These are phyloP conservation scores for Candida awuae DNA, from an alignment of 805 yeast genomes.

Conservation along the genomic window DNA sequence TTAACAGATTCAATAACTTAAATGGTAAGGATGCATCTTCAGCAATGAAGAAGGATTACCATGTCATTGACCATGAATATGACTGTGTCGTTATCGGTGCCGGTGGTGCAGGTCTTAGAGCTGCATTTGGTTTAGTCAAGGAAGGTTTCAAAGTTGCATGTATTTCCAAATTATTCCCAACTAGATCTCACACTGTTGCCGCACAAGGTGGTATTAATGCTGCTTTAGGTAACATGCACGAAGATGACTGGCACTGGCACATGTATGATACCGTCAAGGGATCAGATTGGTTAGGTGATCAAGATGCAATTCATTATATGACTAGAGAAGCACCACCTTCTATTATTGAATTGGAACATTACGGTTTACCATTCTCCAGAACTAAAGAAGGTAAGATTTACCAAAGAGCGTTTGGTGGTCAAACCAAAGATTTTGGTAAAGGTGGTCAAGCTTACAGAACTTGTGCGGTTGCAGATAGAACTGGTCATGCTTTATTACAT, in stretches of 20 bases:
- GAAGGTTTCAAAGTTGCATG: conserved; percentile 98
- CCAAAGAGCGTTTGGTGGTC: conserved; percentile 99
- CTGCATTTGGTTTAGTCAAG: conserved; percentile 95
- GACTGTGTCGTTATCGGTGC: conserved; percentile 98
- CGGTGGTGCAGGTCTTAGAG: conserved; percentile 98
- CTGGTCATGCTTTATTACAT: conserved; percentile 95
- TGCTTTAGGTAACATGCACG: conserved; percentile 97
- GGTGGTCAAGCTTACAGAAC: conserved; percentile 99
- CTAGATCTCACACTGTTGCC: conserved; percentile 97
- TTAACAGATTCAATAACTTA: conserved; percentile 34
- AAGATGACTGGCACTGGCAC: conserved; percentile 99
- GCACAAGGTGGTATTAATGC: conserved; percentile 99
- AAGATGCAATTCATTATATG: conserved; percentile 98
- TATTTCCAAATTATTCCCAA: conserved; percentile 92
- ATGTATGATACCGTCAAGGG: conserved; percentile 99
- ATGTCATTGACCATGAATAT: conserved; percentile 93
- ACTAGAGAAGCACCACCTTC: conserved; percentile 96
- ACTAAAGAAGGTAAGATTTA: conserved; percentile 93
- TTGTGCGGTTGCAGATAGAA: conserved; percentile 98
- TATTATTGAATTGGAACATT: conserved; percentile 94
- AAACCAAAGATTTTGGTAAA: conserved; percentile 88
- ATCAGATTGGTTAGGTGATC: conserved; percentile 99
- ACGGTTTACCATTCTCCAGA: conserved; percentile 97
- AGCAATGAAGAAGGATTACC: conserved; percentile 63
- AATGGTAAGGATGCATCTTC: conserved; percentile 46